phyloP scores from a whole-genome alignment of 1,139 yeast species.

The Geotrichum macrosporum region DNA sequence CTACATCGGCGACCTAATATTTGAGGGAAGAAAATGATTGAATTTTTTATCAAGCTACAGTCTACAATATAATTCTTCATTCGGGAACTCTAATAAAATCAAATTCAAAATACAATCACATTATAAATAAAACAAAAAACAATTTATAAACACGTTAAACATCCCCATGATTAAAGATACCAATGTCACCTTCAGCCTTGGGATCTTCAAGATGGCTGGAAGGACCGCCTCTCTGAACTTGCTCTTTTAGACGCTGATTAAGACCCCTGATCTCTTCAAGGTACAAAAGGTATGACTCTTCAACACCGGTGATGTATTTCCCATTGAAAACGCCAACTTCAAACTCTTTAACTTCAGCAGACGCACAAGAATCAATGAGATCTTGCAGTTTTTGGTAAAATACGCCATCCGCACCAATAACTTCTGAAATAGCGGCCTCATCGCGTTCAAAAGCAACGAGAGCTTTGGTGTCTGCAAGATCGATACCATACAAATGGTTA shows the following conservation, averaged over 20 bases:
- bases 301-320: constrained; percentile 84
- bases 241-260: constrained; percentile 59
- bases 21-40: no score
- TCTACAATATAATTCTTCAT: no score
- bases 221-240: constrained; percentile 61
- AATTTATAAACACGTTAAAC: no score
- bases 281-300: constrained; percentile 73
- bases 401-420: constrained; percentile 88
- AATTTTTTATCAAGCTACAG: no score
- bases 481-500: constrained; percentile 96
- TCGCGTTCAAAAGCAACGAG: constrained; percentile 79
- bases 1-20: no score
- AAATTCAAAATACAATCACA: no score
- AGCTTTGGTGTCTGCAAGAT: constrained; percentile 91
- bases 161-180: constrained; percentile 85
- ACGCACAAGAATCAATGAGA: constrained; percentile 66
- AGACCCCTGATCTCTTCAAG: constrained; percentile 79
- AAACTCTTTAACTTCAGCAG: constrained; percentile 48
- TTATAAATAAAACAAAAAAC: no score
- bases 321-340: constrained; percentile 99
- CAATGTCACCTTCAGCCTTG: constrained; percentile 88
- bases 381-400: constrained; percentile 84
- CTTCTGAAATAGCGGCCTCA: constrained; percentile 67
- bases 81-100: no score
- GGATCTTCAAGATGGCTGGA: constrained; percentile 50